These are phyloP conservation scores for Inonotus obliquus DNA, from an alignment of 1,284 basidiomycete genomes.

Conservation along the genomic window DNA sequence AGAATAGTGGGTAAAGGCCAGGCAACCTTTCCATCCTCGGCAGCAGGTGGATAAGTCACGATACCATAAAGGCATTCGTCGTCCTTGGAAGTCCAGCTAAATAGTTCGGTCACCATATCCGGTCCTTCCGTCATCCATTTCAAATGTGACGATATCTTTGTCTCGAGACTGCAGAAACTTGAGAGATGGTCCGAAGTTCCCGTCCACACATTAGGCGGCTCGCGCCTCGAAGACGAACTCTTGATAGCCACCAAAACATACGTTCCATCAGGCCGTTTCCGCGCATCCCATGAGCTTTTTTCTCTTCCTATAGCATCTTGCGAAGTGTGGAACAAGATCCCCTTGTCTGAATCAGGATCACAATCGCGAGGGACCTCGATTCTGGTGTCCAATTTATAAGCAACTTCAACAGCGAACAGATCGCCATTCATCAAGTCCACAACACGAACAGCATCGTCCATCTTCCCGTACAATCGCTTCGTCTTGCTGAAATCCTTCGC, in stretches of 20 bases:
- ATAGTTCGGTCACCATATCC: constrained; percentile 3
- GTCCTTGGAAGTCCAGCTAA: constrained; percentile 18
- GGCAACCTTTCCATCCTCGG: neutral
- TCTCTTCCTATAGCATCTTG: neutral
- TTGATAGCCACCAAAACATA: constrained; percentile 14
- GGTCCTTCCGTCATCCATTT: constrained; percentile 12
- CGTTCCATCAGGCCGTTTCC: constrained; percentile 12
- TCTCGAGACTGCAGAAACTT: neutral
- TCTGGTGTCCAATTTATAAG: constrained; percentile 12
- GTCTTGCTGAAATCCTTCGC: neutral
- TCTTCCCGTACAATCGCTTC: constrained; percentile 16
- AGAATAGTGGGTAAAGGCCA: constrained; percentile 18
- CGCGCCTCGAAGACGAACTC: constrained; percentile 17
- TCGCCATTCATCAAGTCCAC: constrained; percentile 14
- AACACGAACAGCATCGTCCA: constrained; percentile 13
- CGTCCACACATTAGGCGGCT: constrained; percentile 20
- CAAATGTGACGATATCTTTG: constrained; percentile 21
- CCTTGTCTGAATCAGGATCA: neutral
- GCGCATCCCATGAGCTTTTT: constrained; percentile 14
- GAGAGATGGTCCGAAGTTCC: constrained; percentile 2
- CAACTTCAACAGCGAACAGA: constrained; percentile 19
- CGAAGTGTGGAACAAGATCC: constrained; percentile 5
- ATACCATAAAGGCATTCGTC: constrained; percentile 17
- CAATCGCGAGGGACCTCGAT: neutral
- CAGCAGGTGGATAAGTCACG: constrained; percentile 11